phyloP scores from a whole-genome alignment of 73 alveolate genomes.

The Paramecium sonneborni region DNA sequence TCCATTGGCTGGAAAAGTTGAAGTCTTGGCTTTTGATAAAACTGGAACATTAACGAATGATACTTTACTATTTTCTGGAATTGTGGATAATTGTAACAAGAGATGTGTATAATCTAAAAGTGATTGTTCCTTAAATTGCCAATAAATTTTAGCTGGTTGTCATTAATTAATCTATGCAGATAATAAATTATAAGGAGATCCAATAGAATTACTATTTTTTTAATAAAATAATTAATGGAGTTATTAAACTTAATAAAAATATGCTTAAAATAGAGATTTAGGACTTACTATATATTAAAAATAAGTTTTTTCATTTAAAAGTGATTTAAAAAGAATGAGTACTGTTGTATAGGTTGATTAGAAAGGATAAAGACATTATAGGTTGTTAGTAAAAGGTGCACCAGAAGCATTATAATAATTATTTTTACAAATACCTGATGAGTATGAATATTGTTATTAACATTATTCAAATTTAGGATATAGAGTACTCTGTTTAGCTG shows the following conservation, averaged over 20 bases:
- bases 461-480: slow-evolving; percentile 87
- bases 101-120: slow-evolving; percentile 25
- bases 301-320: slow-evolving; percentile 90
- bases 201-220: slow-evolving; percentile 92
- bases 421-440: slow-evolving; percentile 78
- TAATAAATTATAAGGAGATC: slow-evolving; percentile 92
- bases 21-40: slow-evolving; percentile 84
- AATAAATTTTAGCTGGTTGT: slow-evolving; percentile 93
- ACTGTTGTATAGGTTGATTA: slow-evolving; percentile 82
- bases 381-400: slow-evolving; percentile 95
- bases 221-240: slow-evolving; percentile 70
- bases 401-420: slow-evolving; percentile 89
- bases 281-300: slow-evolving; percentile 59
- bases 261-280: slow-evolving; percentile 73
- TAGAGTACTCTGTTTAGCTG: slow-evolving; percentile 94
- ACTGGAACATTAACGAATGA: slow-evolving; percentile 99
- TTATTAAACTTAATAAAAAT: slow-evolving; percentile 72
- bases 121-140: slow-evolving; percentile 70
- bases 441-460: slow-evolving; percentile 74
- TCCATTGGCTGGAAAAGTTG: slow-evolving; percentile 99
- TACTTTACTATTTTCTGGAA: slow-evolving; percentile 93
- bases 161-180: slow-evolving; percentile 88
- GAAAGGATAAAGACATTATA: slow-evolving; percentile 69
- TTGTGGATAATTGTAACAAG: slow-evolving; percentile 68
- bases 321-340: slow-evolving; percentile 94